phyloP scores from a whole-genome alignment of 2,329 filamentous ascomycete genomes.

The Acrocalymma vagum region DNA sequence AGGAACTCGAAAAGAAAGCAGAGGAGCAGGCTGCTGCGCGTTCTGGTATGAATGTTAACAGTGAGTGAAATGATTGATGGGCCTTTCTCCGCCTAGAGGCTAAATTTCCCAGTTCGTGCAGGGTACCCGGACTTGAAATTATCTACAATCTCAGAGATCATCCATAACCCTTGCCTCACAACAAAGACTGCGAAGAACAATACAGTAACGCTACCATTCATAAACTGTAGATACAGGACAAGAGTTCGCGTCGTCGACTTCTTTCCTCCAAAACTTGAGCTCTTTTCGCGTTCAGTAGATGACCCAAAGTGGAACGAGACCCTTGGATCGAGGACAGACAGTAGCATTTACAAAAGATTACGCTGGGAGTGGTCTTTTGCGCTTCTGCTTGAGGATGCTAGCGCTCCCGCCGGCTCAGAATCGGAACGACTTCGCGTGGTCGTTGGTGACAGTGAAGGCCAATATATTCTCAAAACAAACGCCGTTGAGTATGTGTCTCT shows the following conservation, averaged over 20 bases:
- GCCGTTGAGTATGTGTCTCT: constrained; percentile 61
- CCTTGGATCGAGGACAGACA: constrained; percentile 46
- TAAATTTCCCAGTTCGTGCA: constrained; percentile 55
- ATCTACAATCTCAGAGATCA: constrained; percentile 54
- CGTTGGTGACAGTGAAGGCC: constrained; percentile 68
- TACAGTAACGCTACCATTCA: constrained; percentile 70
- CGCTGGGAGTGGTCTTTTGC: constrained; percentile 87
- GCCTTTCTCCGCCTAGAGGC: background rate
- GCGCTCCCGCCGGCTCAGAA: constrained; percentile 33
- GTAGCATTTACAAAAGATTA: constrained; percentile 47
- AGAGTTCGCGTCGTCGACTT: constrained; percentile 85
- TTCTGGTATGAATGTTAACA: constrained; percentile 47
- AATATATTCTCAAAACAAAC: constrained; percentile 64
- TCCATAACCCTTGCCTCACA: constrained; percentile 56
- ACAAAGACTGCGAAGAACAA: constrained; percentile 40
- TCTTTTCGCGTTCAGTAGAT: constrained; percentile 68
- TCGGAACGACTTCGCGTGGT: constrained; percentile 67
- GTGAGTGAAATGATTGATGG: constrained; percentile 41
- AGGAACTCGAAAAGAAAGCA: constrained; percentile 30
- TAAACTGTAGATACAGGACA: constrained; percentile 74
- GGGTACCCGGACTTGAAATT: constrained; percentile 47
- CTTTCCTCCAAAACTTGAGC: constrained; percentile 71
- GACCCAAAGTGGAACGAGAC: constrained; percentile 38
- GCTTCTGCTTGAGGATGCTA: constrained; percentile 77
- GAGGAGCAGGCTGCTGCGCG: constrained; percentile 21